These are phyloP conservation scores for Tylopilus intermedius DNA, from an alignment of 768 basidiomycete genomes.

Conservation along the genomic window DNA sequence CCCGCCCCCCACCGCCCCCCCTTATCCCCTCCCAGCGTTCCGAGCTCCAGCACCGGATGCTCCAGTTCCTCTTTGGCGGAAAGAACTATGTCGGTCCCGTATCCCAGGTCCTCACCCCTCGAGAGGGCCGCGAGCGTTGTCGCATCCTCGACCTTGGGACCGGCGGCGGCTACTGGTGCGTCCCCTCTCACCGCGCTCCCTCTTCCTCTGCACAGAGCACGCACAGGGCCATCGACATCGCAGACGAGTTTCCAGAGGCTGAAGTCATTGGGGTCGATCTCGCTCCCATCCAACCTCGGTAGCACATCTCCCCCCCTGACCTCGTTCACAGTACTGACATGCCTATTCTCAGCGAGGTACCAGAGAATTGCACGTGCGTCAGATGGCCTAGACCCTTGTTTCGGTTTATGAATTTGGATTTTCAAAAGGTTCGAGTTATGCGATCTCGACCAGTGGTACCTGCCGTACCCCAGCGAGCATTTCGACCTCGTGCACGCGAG, in stretches of 20 bases:
- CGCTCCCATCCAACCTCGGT: conserved; percentile 71
- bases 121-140: conserved; percentile 27
- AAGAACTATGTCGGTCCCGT: conserved; percentile 66
- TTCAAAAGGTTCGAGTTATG: conserved; percentile 60
- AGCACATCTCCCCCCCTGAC: conserved; percentile 12
- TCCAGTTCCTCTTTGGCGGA: conserved; percentile 62
- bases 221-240: conserved; percentile 65
- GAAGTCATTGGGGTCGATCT: conserved; percentile 69
- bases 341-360: conserved; percentile 46
- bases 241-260: conserved; percentile 62
- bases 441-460: conserved; percentile 53
- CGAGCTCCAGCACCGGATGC: conserved; percentile 56
- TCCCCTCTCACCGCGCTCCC: not conserved
- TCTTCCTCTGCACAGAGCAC: not conserved
- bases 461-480: conserved; percentile 59
- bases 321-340: conserved; percentile 12
- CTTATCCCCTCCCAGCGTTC: conserved; percentile 44
- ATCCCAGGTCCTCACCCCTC: conserved; percentile 44
- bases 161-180: conserved; percentile 59
- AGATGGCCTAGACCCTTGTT: not conserved
- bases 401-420: conserved; percentile 4
- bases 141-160: conserved; percentile 66
- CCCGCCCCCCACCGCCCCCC: not conserved
- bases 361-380: conserved; percentile 70
- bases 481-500: conserved; percentile 72